A percentile compares a stretch with the other conserved stretches of the same genome.
phyloP scores from a whole-genome alignment of 106 monocot genomes.

The Dioscorea zingiberensis region DNA sequence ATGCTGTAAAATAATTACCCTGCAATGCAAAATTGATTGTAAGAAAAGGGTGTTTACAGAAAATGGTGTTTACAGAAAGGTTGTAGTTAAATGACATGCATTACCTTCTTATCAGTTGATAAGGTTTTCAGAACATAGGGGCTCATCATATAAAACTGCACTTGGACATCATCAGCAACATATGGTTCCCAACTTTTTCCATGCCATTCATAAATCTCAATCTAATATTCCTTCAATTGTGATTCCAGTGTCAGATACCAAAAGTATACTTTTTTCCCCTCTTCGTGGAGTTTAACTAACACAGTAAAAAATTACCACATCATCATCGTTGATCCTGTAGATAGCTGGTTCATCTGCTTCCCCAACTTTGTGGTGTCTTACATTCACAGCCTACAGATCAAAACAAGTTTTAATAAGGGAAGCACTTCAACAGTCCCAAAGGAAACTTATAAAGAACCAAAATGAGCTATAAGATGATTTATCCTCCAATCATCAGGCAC shows the following conservation, averaged over 20 bases:
- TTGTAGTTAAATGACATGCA: no score
- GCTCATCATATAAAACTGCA: constrained; percentile 99
- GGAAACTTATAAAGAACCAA: no score
- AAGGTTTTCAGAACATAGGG: constrained; percentile 88
- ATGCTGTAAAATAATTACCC: constrained; percentile 81
- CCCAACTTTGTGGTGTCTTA: constrained; percentile 76
- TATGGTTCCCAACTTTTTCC: constrained; percentile 86
- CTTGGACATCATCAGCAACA: constrained; percentile 87
- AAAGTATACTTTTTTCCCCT: not conserved
- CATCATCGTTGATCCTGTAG: constrained; percentile 90
- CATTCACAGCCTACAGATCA: constrained; percentile 92
- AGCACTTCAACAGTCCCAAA: no score
- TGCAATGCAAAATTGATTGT: no score
- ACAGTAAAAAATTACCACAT: constrained; percentile 55
- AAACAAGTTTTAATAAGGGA: no score
- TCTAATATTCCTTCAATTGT: constrained; percentile 76
- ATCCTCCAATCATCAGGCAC: no score
- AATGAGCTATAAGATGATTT: no score
- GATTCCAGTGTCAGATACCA: no score
- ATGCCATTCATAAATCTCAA: constrained; percentile 97
- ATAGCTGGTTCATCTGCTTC: constrained; percentile 68
- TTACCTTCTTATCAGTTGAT: constrained; percentile 71
- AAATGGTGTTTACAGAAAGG: no score
- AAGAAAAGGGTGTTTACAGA: no score
- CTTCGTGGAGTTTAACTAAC: no score